Evolutionary conservation across 768 basidiomycete species (phyloP).

Genomic region (Lactarius akahatsu): DNA sequence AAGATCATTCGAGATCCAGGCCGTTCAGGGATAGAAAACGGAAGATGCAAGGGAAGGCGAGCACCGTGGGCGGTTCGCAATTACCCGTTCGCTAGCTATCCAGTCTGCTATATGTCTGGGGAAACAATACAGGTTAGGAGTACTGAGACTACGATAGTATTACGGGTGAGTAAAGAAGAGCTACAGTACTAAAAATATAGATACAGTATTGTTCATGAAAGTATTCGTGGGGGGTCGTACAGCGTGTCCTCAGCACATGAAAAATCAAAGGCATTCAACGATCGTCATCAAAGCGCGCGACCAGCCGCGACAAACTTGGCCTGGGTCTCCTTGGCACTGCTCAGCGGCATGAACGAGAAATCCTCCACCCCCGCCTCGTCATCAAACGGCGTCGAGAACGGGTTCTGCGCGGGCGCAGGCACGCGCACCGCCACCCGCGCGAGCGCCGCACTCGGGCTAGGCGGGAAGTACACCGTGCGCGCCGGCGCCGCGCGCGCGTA

Average conservation of each 20-base stretch:
- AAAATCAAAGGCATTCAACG: neutral
- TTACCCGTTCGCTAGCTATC: no score
- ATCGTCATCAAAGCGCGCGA: slow-evolving; percentile 18
- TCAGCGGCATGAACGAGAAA: slow-evolving; percentile 17
- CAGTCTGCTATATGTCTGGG: neutral
- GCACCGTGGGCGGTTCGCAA: no score
- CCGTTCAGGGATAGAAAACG: no score
- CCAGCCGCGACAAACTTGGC: slow-evolving; percentile 7
- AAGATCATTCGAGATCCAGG: no score
- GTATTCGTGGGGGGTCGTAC: neutral
- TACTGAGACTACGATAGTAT: neutral
- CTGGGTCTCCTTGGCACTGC: neutral
- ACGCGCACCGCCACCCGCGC: slow-evolving; percentile 33
- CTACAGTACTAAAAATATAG: neutral
- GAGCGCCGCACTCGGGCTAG: slow-evolving; percentile 45
- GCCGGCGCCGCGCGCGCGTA: slow-evolving; percentile 1
- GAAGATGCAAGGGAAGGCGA: no score
- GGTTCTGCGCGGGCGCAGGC: slow-evolving; percentile 48
- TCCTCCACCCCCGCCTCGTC: slow-evolving; percentile 45
- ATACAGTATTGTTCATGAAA: slow-evolving; percentile 3
- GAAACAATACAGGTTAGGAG: neutral
- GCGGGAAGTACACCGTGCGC: slow-evolving; percentile 27
- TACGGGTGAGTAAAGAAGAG: neutral
- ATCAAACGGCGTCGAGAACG: slow-evolving; percentile 80
- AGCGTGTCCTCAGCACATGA: neutral